Evolutionary conservation across 164 flowering plant species (phyloP).

Genomic region (Cinnamomum chago): DNA sequence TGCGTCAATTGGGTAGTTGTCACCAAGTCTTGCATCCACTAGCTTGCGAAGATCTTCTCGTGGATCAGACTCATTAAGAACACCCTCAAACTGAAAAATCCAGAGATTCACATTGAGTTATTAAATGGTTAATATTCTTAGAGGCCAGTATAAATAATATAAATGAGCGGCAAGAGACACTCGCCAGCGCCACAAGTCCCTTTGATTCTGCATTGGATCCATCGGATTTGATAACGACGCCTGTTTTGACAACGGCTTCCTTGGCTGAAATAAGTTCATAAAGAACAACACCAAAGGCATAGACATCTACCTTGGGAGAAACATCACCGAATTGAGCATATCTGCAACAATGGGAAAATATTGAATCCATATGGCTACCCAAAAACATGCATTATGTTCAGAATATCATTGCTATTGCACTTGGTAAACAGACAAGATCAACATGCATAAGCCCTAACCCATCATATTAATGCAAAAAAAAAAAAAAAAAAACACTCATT

Average conservation of each 20-base stretch:
- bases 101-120: not conserved
- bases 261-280: slow-evolving; percentile 85
- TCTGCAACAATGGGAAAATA: slow-evolving; percentile 31
- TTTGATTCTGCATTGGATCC: slow-evolving; percentile 46
- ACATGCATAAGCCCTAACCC: not conserved
- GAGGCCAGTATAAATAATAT: not conserved
- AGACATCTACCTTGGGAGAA: slow-evolving; percentile 87
- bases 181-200: slow-evolving; percentile 81
- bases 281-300: slow-evolving; percentile 91
- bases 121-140: not conserved
- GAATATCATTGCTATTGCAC: too few relatives aligned
- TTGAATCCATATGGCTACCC: not conserved
- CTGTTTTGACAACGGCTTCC: slow-evolving; percentile 61
- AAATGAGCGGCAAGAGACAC: not conserved
- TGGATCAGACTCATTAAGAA: slow-evolving; percentile 45
- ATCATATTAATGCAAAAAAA: not conserved
- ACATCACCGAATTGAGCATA: slow-evolving; percentile 86
- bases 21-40: slow-evolving; percentile 70
- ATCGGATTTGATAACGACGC: slow-evolving; percentile 55
- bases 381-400: not conserved
- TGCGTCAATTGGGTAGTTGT: slow-evolving; percentile 62
- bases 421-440: not conserved
- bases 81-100: slow-evolving; percentile 68
- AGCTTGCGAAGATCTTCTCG: slow-evolving; percentile 45
- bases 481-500: too few relatives aligned